phyloP scores from a whole-genome alignment of 2,329 filamentous ascomycete genomes.

The Karstenula rhodostoma region DNA sequence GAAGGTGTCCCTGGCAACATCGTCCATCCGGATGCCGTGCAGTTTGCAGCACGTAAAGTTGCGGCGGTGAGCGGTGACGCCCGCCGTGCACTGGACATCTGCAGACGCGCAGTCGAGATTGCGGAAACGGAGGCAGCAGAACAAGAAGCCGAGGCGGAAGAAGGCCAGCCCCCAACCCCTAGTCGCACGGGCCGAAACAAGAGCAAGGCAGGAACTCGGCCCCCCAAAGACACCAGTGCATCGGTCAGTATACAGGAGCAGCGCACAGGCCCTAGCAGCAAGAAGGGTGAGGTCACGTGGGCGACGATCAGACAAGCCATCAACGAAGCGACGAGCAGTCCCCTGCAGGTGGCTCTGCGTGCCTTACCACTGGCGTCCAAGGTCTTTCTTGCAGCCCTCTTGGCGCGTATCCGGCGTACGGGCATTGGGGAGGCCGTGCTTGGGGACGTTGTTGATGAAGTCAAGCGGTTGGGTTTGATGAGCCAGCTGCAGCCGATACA shows the following conservation, averaged over 20 bases:
- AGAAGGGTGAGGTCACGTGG: slow-evolving; percentile 77
- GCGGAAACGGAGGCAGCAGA: slow-evolving; percentile 75
- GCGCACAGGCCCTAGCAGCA: slow-evolving; percentile 28
- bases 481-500: slow-evolving; percentile 68
- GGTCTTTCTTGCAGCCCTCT: slow-evolving; percentile 81
- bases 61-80: slow-evolving; percentile 96
- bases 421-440: slow-evolving; percentile 88
- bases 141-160: slow-evolving; percentile 37
- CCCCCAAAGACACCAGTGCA: slow-evolving; percentile 31
- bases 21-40: slow-evolving; percentile 90
- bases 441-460: slow-evolving; percentile 89
- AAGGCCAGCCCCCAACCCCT: slow-evolving; percentile 64
- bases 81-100: slow-evolving; percentile 91
- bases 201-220: slow-evolving; percentile 30
- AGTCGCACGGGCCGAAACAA: slow-evolving; percentile 63
- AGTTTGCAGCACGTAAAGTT: slow-evolving; percentile 96
- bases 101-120: slow-evolving; percentile 91
- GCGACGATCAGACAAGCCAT: slow-evolving; percentile 93
- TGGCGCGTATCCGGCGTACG: slow-evolving; percentile 80
- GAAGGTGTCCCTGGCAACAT: slow-evolving; percentile 87
- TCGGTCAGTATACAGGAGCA: slow-evolving; percentile 33
- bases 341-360: slow-evolving; percentile 87
- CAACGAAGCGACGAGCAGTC: slow-evolving; percentile 91
- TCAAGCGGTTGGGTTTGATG: slow-evolving; percentile 71
- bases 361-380: slow-evolving; percentile 83